Evolutionary conservation across 2,329 filamentous ascomycete species (phyloP), one percentile per base, ranked within the genome.

Genomic region (Aspergillus pseudotamarii): DNA sequence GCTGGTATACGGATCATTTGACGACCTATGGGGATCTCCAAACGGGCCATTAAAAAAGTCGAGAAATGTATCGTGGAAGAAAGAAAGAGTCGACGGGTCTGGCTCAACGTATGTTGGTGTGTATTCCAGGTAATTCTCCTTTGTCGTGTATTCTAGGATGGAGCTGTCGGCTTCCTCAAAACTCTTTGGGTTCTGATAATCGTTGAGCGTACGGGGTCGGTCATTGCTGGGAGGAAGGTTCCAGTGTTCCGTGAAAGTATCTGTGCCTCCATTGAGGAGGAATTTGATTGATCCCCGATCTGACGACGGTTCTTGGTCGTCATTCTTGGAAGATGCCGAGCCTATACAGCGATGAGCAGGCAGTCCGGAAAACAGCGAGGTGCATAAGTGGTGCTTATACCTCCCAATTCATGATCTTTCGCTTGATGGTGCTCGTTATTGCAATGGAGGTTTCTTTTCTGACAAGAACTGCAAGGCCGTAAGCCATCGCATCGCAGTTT

Each of bases 281-380:
- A 82, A 82, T 59, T 79, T 78, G 68, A 82, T 82, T 8, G 81
- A 82, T 14, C 80, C 80, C 48, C 80, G 75, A 67, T 82, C 79
- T 3, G 75, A 80, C 14, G 75, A 70, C 55, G 72, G 73, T 21
- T 69, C 69, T 30, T 70, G 73, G 4, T 73, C 71, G 55, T 76
- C 72, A 32, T 67, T 58, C 51, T 71, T 73, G 5, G 59, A 61
- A 61, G 69, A 69, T 54, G 69, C 57, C 1, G 64, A 60, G 53
- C 59, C 70, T 69, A 62, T 23, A 26, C 38, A 34, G 9, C 53
- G 32, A 60, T 61, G 48, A 43, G 32, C 38, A 12, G 34, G 11
- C 30, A 26, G n/a, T 38, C 32, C 21, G 14, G 6, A 11, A 21
- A 16, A 30, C 19, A 23, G 26, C 4, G 19, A n/a, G 23, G 19